Evolutionary conservation across 2,329 filamentous ascomycete genomes (phyloP).

Genomic region (Penicillium oxalicum): DNA sequence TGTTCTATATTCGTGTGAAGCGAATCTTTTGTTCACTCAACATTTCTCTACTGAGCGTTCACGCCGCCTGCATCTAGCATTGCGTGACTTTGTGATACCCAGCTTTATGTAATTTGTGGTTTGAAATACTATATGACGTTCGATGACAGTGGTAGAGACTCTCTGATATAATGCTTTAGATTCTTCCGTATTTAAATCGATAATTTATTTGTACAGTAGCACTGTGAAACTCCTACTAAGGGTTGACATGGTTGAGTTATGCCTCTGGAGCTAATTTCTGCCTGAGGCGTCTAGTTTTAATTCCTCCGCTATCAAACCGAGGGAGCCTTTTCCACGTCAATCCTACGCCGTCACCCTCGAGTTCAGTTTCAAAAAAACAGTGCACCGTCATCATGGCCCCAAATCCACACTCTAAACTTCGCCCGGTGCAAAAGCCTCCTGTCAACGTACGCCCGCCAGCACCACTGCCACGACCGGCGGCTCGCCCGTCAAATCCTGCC

Average conservation of each 20-base stretch:
- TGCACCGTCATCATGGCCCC: background rate
- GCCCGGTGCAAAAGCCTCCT: background rate
- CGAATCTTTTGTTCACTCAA: too few relatives aligned
- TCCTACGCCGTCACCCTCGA: background rate
- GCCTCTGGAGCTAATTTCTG: background rate
- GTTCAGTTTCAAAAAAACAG: background rate
- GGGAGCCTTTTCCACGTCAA: background rate
- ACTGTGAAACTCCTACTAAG: too few relatives aligned
- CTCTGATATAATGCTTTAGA: too few relatives aligned
- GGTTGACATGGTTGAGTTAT: too few relatives aligned
- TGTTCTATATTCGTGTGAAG: background rate
- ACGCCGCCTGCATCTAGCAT: too few relatives aligned
- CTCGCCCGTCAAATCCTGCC: constrained; percentile 8
- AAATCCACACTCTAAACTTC: background rate
- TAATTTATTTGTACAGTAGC: too few relatives aligned
- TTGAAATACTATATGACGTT: too few relatives aligned
- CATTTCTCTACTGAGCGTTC: too few relatives aligned
- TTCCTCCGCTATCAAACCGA: background rate
- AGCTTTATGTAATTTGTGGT: too few relatives aligned
- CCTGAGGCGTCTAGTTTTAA: constrained; percentile 1
- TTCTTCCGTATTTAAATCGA: too few relatives aligned
- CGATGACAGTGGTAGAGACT: too few relatives aligned
- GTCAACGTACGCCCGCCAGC: background rate
- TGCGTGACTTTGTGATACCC: too few relatives aligned
- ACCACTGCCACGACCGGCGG: constrained; percentile 6